A percentile compares a stretch with the other conserved stretches of the same genome.
phyloP scores from a whole-genome alignment of 2,329 filamentous ascomycete species.

The Verticillium zaregamsianum region DNA sequence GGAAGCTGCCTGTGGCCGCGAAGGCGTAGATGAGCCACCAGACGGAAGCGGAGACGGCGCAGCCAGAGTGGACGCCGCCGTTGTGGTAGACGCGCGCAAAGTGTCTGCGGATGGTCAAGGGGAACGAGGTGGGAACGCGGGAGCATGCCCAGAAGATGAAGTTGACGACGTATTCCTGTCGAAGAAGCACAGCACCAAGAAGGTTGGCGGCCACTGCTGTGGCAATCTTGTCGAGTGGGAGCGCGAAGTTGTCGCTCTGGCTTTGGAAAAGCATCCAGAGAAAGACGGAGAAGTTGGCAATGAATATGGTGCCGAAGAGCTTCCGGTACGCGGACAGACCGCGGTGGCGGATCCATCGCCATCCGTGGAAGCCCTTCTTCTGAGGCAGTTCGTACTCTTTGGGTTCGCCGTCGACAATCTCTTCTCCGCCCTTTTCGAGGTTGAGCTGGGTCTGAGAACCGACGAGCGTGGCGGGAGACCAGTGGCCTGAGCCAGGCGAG shows the following conservation, averaged over 20 bases:
- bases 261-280: conserved; percentile 31
- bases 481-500: neutral
- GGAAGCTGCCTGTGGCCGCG: conserved; percentile 21
- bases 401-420: conserved; percentile 8
- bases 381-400: conserved; percentile 29
- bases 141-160: conserved; percentile 44
- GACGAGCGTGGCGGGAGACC: neutral
- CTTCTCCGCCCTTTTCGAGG: conserved; percentile 9
- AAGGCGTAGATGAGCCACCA: conserved; percentile 42
- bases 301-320: conserved; percentile 49
- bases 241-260: conserved; percentile 15
- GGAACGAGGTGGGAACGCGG: conserved; percentile 35
- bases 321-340: conserved; percentile 52
- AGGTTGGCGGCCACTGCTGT: conserved; percentile 45
- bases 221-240: conserved; percentile 31
- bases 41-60: conserved; percentile 42
- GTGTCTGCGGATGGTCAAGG: conserved; percentile 41
- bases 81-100: conserved; percentile 49
- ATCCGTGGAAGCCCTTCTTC: conserved; percentile 35
- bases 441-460: neutral
- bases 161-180: conserved; percentile 52
- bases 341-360: conserved; percentile 35
- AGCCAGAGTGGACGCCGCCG: conserved; percentile 47
- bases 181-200: conserved; percentile 42
- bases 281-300: conserved; percentile 46